phyloP scores from a whole-genome alignment of 2,329 filamentous ascomycete species.

The Biscogniauxia sp. region DNA sequence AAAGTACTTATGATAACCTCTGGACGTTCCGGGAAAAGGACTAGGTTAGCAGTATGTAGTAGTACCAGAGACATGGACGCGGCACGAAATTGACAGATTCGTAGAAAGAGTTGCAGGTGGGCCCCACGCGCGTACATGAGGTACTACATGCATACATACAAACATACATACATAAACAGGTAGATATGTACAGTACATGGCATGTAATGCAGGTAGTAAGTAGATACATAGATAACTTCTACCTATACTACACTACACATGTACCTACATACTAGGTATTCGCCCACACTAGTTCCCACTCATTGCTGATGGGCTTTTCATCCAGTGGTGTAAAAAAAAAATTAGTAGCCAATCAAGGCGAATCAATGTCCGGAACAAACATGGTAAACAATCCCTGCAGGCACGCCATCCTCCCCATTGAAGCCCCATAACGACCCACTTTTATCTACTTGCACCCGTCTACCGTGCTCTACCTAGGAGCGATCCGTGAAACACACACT shows the following conservation, averaged over 20 bases:
- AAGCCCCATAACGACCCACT: background rate
- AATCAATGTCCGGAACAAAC: background rate
- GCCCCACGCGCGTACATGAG: background rate
- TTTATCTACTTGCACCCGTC: background rate
- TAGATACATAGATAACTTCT: background rate
- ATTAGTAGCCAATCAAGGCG: background rate
- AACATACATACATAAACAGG: background rate
- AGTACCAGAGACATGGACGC: background rate
- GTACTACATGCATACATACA: background rate
- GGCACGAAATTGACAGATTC: background rate
- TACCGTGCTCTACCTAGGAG: background rate
- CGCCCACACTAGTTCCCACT: background rate
- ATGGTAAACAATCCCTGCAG: background rate
- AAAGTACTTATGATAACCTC: background rate
- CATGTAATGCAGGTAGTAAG: background rate
- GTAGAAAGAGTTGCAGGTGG: background rate
- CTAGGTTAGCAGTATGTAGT: too few species aligned
- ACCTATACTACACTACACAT: background rate
- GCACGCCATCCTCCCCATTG: background rate
- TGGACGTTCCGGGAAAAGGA: background rate
- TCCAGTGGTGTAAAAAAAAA: background rate
- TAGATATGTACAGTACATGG: background rate
- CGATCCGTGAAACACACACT: background rate
- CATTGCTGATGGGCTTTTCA: background rate
- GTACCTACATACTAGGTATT: too few species aligned